Base-by-base conservation (phyloP, 345 rosid genomes). In the Camelina laxa region DNA sequence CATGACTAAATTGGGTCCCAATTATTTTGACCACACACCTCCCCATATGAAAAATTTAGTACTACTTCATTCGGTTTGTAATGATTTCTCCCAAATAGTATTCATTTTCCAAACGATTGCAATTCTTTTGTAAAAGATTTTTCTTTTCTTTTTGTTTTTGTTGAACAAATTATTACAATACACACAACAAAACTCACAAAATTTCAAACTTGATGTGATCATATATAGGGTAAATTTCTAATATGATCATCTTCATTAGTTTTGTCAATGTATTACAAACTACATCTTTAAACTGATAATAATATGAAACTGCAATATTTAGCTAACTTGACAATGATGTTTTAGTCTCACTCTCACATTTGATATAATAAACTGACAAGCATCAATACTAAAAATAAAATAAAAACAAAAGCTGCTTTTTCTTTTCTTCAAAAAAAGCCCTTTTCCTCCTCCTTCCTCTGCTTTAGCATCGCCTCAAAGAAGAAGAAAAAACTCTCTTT, bases 391-490 rank as follows among this genome's bases (percentile, higher is more conserved):
- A 42, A 5, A 42, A 49, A 39, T 67, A 48, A 54, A 42, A 15
- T 24, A 27, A 33, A 5, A 27, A 27, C 30, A 61, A 75, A 77
- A 77, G 76, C 49, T 66, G 73, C 81, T 78, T 78, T 77, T 55
- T 57, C 66, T 56, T 64, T 76, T 65, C 55, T 59, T 58, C 16
- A 17, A 31, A 64, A 42, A 75, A 78, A 49, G 39, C 12, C 50
- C n/a, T 51, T 77, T 64, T 49, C 38, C 61, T 38, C 39, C 72
- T 10, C 2, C 60, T 63, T 64, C 48, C 55, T 57, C 72, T 77
- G 72, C 80, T 78, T 72, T 72, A 66, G 70, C 75, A 69, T 75
- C 70, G 1, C 38, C 44, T 3, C 13, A 12, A 12, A 31, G 19
- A 33, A 27, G 21, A 6, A 30, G n/a, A 14, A 30, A 31, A 11